Base-by-base conservation (phyloP, 495 filamentous ascomycete species). In the Parmelia sp. region DNA sequence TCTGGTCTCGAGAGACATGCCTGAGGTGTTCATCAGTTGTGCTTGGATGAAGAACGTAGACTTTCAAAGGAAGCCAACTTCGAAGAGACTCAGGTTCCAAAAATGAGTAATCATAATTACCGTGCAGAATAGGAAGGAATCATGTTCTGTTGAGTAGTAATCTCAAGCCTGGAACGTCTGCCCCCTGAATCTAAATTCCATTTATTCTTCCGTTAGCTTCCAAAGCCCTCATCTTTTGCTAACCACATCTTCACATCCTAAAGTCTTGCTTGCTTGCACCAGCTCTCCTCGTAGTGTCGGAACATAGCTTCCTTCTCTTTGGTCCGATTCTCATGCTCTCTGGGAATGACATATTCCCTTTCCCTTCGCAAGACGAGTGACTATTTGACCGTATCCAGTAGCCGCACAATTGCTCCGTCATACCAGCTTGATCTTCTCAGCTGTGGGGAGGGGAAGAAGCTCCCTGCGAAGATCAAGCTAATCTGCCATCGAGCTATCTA, bases 371-470 rank as follows among this genome's bases (percentile, higher is more conserved):
- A 14, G 12, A 65, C 53, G 21, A 68, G 14, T 19, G 57, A 65
- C 11, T 57, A 57, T 27, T n/a, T 19, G 31, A 35, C 15, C 25
- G 44, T 33, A 12, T 23, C 42, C 23, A 67, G 23, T 14, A 88
- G 70, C 31, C 65, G 65, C 2, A 80, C 70, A 8, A 88, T 68
- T 73, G 71, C 66, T 79, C 79, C 3, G 76, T 79, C 14, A 82
- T 66, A 0, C 65, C 39, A 4, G 82, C 68, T 66, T 88, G 86
- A 11, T 80, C 70, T 1, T 79, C 77, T 67, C 74, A 83, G n/a
- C 64, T 65, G 63, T 86, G 89, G 15, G 88, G 74, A 62, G 88
- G 86, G 53, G n/a, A 89, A 82, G 65, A 89, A 83, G 0, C 78
- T 79, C 4, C 73, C 74, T 0, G 81, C 77, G 64, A 84, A 79